These are phyloP conservation scores for Cucumis cinereus DNA, from an alignment of 306 rosid genomes.

Conservation along the genomic window DNA sequence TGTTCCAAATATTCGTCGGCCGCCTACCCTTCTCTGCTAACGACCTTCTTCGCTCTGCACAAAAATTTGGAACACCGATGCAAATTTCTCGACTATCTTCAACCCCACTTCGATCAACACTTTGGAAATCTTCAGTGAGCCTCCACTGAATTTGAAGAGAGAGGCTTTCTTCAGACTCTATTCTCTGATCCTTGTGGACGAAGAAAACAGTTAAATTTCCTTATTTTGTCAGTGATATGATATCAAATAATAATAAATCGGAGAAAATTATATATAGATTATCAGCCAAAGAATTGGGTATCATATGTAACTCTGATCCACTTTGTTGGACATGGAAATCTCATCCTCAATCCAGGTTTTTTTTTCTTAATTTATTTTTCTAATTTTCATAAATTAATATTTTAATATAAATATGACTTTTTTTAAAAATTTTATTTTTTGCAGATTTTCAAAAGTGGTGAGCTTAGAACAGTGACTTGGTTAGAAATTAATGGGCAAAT, in stretches of 20 bases:
- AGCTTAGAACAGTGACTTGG: slow-evolving; percentile 42
- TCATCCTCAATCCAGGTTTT: slow-evolving; percentile 35
- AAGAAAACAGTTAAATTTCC: slow-evolving; percentile 24
- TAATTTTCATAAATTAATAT: no score
- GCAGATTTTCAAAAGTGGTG: slow-evolving; percentile 25
- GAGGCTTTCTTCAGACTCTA: slow-evolving; percentile 32
- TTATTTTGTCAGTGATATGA: background rate
- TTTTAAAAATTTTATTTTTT: background rate
- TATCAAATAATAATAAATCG: background rate
- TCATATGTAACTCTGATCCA: slow-evolving; percentile 36
- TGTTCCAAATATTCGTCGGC: no score
- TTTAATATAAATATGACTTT: no score
- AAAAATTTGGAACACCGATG: no score
- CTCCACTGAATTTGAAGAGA: slow-evolving; percentile 24
- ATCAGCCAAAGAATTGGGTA: slow-evolving; percentile 40
- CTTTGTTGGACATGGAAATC: slow-evolving; percentile 44
- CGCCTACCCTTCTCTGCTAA: no score
- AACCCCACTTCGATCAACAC: no score
- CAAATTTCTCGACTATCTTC: no score
- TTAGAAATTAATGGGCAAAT: slow-evolving; percentile 46
- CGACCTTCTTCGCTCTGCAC: no score
- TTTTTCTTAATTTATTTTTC: background rate
- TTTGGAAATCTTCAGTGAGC: slow-evolving; percentile 6
- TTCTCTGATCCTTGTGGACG: slow-evolving; percentile 32
- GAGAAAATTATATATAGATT: slow-evolving; percentile 31